Base-by-base conservation (phyloP, 306 rosid species). In the Malus asiatica region DNA sequence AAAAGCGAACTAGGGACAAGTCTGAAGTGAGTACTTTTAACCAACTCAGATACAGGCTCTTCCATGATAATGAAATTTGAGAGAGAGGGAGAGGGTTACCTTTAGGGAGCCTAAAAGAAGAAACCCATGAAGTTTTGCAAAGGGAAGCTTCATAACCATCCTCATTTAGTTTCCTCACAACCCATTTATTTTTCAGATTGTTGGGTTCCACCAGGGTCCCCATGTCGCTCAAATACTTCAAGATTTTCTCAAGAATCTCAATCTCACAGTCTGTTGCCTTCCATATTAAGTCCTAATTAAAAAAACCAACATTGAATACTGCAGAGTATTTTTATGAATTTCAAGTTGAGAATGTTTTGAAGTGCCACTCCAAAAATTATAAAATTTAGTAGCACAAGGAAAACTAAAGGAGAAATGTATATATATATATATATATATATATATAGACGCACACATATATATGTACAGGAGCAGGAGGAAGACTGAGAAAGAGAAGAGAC, bases 61-160 rank as follows among this genome's bases (percentile, higher is more conserved):
- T 27, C 29, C 29, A 27, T 27, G 2, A 27, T 27, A 27, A 30
- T 30, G 32, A 30, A 30, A 30, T 30, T 30, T 30, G 13, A 44
- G 70, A 33, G 20, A 33, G 35, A 52, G 32, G 3, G 13, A 33
- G 70, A 33, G 20, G 20, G 55, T 51, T 3, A 80, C 87, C 83
- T 38, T 69, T 78, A 20, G 78, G 62, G 42, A 20, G 30, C 70
- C 78, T 64, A 27, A 42, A 29, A 68, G 77, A 2, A 58, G 77
- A 83, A 62, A 66, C 59, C 90, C 86, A 83, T 27, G 82, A 81
- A 61, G 87, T 86, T 69, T 60, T 81, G 14, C 90, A 81, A 60
- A 86, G 81, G 35, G 84, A 86, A 23, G 87, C 84, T 42, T 83
- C 86, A 74, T 69, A 81, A 53, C 86, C 86, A 76, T 83, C 90